Conservation (phyloP, 1,284 basidiomycete genomes). For the Exobasidium rhododendri region DNA sequence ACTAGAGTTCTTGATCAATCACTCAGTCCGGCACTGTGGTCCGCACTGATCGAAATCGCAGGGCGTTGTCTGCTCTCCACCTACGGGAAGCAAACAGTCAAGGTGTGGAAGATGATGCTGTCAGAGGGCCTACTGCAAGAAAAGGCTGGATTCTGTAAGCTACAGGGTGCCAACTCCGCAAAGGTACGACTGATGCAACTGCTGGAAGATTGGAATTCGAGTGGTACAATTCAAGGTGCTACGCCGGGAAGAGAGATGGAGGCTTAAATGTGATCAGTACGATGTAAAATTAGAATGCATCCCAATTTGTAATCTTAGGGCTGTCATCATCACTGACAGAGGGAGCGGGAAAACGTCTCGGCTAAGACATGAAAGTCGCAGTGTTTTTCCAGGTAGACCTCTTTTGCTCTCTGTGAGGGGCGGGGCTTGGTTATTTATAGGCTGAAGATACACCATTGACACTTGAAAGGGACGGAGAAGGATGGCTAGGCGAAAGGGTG, state of each 20-base stretch:
- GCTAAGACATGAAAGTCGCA: too few species aligned
- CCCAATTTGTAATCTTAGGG: too few species aligned
- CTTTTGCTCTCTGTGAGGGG: too few species aligned
- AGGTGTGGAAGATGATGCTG: slow-evolving; percentile 37
- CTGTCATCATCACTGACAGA: too few species aligned
- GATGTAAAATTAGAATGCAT: too few species aligned
- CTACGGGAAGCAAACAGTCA: slow-evolving; percentile 43
- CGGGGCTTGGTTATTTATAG: too few species aligned
- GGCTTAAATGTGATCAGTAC: background rate
- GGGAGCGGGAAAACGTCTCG: too few species aligned
- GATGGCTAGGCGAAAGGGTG: too few species aligned
- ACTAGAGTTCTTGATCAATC: slow-evolving; percentile 38
- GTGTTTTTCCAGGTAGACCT: too few species aligned
- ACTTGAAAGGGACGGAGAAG: too few species aligned
- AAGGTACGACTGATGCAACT: slow-evolving; percentile 45
- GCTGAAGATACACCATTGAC: too few species aligned
- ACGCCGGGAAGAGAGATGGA: slow-evolving; percentile 19
- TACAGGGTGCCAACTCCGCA: slow-evolving; percentile 38
- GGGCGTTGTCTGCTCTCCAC: slow-evolving; percentile 24
- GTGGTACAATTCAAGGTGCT: slow-evolving; percentile 18
- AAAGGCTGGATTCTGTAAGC: slow-evolving; percentile 28
- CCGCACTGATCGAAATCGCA: slow-evolving; percentile 45
- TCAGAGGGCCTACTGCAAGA: slow-evolving; percentile 30
- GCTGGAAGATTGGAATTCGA: slow-evolving; percentile 53
- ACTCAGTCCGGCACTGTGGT: slow-evolving; percentile 43